Percentiles rank a stretch among this genome's conserved stretches.
phyloP scores from a whole-genome alignment of 768 basidiomycete species.

The Clathrus columnatus region DNA sequence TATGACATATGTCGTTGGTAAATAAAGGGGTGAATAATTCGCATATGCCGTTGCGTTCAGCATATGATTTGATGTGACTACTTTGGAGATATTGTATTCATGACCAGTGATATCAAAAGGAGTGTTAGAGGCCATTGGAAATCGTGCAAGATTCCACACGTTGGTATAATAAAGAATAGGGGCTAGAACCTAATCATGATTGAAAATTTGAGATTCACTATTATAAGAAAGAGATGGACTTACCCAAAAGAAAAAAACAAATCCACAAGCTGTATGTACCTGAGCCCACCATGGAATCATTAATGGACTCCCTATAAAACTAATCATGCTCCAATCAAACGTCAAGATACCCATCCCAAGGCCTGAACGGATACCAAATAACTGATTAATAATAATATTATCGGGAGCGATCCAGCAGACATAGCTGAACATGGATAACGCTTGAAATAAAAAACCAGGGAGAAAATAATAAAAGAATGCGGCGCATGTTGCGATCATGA shows the following conservation, averaged over 20 bases:
- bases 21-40: slow-evolving; percentile 36
- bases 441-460: slow-evolving; percentile 36
- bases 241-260: slow-evolving; percentile 34
- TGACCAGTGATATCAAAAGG: slow-evolving; percentile 34
- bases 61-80: slow-evolving; percentile 23
- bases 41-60: slow-evolving; percentile 33
- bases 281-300: slow-evolving; percentile 42
- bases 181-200: slow-evolving; percentile 25
- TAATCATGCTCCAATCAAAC: slow-evolving; percentile 41
- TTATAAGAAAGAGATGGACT: slow-evolving; percentile 11
- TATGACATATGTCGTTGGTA: slow-evolving; percentile 32
- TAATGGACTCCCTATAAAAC: slow-evolving; percentile 35
- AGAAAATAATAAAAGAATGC: slow-evolving; percentile 35
- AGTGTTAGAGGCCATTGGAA: slow-evolving; percentile 32
- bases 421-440: slow-evolving; percentile 37
- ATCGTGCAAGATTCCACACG: slow-evolving; percentile 31
- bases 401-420: slow-evolving; percentile 39
- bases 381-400: slow-evolving; percentile 35
- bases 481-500: slow-evolving; percentile 23
- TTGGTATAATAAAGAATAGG: slow-evolving; percentile 15
- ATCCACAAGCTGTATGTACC: slow-evolving; percentile 33
- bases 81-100: slow-evolving; percentile 28
- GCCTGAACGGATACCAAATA: slow-evolving; percentile 37
- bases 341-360: slow-evolving; percentile 39
- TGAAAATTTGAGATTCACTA: slow-evolving; percentile 35